A percentile compares a stretch with the other conserved stretches of the same genome.
These are phyloP conservation scores for Phyllostachys edulis DNA, from an alignment of 176 grass and related monocot species.

Conservation along the genomic window DNA sequence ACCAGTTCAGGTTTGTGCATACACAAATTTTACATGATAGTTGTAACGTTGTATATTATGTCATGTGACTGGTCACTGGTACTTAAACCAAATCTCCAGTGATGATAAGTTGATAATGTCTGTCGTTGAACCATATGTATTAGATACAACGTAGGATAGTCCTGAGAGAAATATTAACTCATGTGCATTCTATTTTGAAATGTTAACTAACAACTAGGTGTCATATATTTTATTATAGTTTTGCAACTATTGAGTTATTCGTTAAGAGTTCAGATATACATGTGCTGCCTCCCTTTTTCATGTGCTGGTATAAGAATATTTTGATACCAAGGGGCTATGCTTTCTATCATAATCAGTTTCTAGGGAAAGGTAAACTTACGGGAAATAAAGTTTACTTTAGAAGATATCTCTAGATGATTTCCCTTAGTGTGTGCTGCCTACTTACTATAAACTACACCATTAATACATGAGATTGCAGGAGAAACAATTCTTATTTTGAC, in stretches of 20 bases:
- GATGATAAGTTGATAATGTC: not conserved
- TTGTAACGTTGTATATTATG: conserved; percentile 7
- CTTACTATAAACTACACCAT: conserved; percentile 17
- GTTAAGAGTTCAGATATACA: conserved; percentile 14
- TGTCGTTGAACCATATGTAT: conserved; percentile 2
- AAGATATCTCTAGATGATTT: conserved; percentile 11
- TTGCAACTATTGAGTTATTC: not conserved
- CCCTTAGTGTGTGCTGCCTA: not conserved
- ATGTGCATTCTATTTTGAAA: conserved; percentile 12
- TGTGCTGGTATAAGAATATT: not conserved
- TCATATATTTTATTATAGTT: not conserved
- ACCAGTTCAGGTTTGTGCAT: conserved; percentile 68
- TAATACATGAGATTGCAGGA: not conserved
- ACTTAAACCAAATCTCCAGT: conserved; percentile 20
- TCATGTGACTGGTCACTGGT: not conserved
- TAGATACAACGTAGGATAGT: not conserved
- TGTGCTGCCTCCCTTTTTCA: not conserved
- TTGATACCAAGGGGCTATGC: conserved; percentile 4
- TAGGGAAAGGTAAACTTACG: not conserved
- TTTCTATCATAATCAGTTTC: not conserved
- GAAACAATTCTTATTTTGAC: conserved; percentile 17
- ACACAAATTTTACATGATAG: conserved; percentile 27
- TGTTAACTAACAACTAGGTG: conserved; percentile 1
- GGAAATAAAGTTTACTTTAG: not conserved
- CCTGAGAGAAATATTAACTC: not conserved